Conservation (phyloP, 176 grass and related monocot genomes). For the Alloteropsis semialata region DNA sequence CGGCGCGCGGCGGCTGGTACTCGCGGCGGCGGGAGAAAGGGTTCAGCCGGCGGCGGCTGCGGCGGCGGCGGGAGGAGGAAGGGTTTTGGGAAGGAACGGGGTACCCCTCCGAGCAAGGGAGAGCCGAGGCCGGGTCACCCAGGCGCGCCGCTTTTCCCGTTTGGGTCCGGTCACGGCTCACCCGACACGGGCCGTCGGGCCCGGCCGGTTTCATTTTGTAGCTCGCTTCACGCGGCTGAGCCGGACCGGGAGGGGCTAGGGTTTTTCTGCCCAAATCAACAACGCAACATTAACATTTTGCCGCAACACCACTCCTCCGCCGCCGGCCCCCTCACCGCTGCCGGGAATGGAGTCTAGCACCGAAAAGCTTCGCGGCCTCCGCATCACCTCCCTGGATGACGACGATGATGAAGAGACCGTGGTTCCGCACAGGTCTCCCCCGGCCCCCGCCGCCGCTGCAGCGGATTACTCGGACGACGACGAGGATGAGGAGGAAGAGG, state of each 20-base stretch:
- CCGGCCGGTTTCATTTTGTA: neutral
- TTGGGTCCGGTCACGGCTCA: neutral
- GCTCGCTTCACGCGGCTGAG: neutral
- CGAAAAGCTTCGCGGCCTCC: constrained; percentile 32
- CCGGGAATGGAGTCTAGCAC: constrained; percentile 33
- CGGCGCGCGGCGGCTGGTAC: neutral
- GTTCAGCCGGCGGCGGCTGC: constrained; percentile 19
- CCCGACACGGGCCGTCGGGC: neutral
- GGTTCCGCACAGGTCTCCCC: neutral
- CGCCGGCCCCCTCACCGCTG: constrained; percentile 6
- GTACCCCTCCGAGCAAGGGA: neutral
- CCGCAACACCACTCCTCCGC: neutral
- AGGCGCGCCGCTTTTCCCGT: constrained; percentile 6
- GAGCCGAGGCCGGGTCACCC: constrained; percentile 21
- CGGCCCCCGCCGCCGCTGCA: neutral
- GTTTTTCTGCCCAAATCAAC: constrained; percentile 25
- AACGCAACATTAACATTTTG: neutral
- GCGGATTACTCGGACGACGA: constrained; percentile 38
- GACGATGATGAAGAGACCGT: constrained; percentile 37
- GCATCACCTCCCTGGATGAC: constrained; percentile 47
- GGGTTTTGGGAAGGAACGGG: neutral
- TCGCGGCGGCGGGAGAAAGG: constrained; percentile 1
- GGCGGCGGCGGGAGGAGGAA: neutral
- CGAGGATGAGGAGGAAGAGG: constrained; percentile 44
- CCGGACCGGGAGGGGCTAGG: constrained; percentile 28